phyloP scores from a whole-genome alignment of 1,139 yeast species.

The Debaryomyces subglobosus region DNA sequence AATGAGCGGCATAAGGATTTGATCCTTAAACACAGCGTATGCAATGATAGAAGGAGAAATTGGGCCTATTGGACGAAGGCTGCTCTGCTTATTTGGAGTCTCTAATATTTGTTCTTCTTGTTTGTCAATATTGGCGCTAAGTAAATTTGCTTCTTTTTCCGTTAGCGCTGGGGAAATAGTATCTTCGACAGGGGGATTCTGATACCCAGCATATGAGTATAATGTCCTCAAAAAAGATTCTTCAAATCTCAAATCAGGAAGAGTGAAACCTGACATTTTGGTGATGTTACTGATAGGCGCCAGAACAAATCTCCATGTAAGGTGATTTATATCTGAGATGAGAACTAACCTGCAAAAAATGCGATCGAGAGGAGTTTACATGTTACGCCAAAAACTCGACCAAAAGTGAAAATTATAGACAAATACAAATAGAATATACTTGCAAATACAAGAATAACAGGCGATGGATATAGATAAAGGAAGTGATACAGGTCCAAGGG shows the following conservation, averaged over 20 bases:
- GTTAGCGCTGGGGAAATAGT: constrained; percentile 16
- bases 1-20: constrained; percentile 66
- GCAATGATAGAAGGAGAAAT: constrained; percentile 52
- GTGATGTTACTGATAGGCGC: not conserved
- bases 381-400: constrained; percentile 4
- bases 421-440: constrained; percentile 2
- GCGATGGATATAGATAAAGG: constrained; percentile 44
- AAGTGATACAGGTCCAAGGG: constrained; percentile 60
- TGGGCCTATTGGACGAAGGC: constrained; percentile 29
- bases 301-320: not conserved
- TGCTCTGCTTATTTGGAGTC: constrained; percentile 8
- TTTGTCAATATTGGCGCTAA: constrained; percentile 26
- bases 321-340: not conserved
- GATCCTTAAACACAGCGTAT: constrained; percentile 64
- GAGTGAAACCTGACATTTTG: constrained; percentile 25
- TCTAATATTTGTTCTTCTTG: constrained; percentile 23
- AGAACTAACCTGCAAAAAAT: constrained; percentile 5
- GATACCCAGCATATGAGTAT: constrained; percentile 32
- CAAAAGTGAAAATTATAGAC: constrained; percentile 6
- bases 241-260: constrained; percentile 73
- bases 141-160: constrained; percentile 27
- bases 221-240: constrained; percentile 58
- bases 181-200: constrained; percentile 14
- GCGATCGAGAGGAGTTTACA: not conserved
- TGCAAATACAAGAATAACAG: constrained; percentile 2